Evolutionary conservation across 257 asterid genomes (phyloP), one percentile per base, ranked within the genome.

Genomic region (Solanum bukasovii): DNA sequence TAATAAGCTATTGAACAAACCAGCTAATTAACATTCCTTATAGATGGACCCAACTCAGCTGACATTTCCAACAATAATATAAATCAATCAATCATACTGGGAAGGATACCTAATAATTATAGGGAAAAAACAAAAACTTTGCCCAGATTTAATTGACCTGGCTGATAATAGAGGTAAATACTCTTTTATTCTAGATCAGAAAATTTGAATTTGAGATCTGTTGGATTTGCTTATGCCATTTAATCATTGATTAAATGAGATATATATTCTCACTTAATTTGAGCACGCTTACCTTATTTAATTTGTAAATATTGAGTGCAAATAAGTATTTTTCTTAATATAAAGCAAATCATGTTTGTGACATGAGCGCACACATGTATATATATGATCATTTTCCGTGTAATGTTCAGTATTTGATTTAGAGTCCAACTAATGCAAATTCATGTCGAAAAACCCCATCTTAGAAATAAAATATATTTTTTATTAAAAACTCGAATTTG

Each of bases 371-470:
- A 21, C 0, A 21, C 5, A 56, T 14, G 20, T 49, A 13, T 18
- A 56, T 56, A 3, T 56, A 20, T 56, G 67, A 20, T 49, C 61
- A 52, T 21, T 59, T 59, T 21, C 5, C 5, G 4, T 4, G 7
- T 27, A 3, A 21, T 1, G 3, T 31, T 14, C 0, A 0, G 0
- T 72, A 72, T 72, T 20, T 18, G 23, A 18, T 33, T 72, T 33
- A 13, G 2, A 71, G n/a, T 71, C 0, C 13, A 18, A 71, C n/a
- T 14, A 68, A 68, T 27, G 0, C 1, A 2, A 7, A 71, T 31
- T 71, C 0, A 0, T 14, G 20, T 0, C 0, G 0, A 1, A 3
- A 59, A 59, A 21, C 3, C 10, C 11, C 5, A 56, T 1, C 1
- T 56, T 3, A 7, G 23, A 14, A 1, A 29, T 27, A 5, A 71